These are phyloP conservation scores for Lactifluus rugatus DNA, from an alignment of 768 basidiomycete species.

Conservation along the genomic window DNA sequence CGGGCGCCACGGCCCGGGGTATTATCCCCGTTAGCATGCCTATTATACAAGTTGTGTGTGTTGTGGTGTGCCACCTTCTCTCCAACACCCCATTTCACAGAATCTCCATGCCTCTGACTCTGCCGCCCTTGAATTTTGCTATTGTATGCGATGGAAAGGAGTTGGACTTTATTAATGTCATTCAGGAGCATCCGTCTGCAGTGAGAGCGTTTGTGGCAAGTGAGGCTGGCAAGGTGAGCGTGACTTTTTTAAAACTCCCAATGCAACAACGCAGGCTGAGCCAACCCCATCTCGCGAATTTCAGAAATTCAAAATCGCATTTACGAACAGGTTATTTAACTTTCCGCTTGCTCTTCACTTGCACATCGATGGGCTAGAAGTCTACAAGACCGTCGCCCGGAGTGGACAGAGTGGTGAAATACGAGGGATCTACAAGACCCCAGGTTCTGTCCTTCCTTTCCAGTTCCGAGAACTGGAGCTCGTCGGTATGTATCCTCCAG, in stretches of 20 bases:
- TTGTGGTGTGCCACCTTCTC: no score
- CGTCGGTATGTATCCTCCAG: neutral
- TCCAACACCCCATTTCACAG: neutral
- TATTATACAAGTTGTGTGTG: no score
- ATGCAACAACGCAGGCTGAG: no score
- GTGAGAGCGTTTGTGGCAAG: conserved; percentile 4
- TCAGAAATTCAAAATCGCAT: conserved; percentile 6
- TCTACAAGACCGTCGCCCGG: neutral
- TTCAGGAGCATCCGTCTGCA: neutral
- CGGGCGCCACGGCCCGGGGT: no score
- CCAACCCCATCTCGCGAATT: neutral
- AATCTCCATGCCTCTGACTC: conserved; percentile 2
- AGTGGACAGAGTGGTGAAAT: neutral
- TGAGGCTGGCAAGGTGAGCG: conserved; percentile 9
- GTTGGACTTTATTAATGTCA: neutral
- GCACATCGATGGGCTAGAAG: neutral
- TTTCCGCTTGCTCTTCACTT: neutral
- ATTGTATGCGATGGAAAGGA: conserved; percentile 1
- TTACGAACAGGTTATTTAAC: neutral
- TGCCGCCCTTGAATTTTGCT: neutral
- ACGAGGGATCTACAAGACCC: neutral
- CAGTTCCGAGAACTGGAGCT: conserved; percentile 9
- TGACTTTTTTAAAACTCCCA: neutral
- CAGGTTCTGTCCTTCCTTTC: neutral
- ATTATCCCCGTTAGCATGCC: no score